Evolutionary conservation across 441 rosid species (phyloP).

Genomic region (Bruguiera hainesii): DNA sequence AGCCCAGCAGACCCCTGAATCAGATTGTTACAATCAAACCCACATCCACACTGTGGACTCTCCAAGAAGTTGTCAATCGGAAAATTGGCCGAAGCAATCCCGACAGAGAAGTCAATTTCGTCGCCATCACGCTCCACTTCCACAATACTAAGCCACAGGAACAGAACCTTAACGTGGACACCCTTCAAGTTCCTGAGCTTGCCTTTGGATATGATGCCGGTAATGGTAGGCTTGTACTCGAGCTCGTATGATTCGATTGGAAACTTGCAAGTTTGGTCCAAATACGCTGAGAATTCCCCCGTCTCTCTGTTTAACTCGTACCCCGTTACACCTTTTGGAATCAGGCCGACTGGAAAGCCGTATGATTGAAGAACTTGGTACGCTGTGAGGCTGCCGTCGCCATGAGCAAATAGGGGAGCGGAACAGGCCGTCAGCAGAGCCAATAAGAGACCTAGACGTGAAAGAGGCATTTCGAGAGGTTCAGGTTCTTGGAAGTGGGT

Average conservation of each 20-base stretch:
- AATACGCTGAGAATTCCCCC: slow-evolving; percentile 36
- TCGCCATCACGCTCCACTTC: slow-evolving; percentile 41
- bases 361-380: slow-evolving; percentile 44
- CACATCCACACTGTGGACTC: slow-evolving; percentile 74
- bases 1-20: neutral
- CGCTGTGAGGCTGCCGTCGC: slow-evolving; percentile 17
- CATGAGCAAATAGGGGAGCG: neutral
- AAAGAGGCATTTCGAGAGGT: no score
- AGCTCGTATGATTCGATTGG: slow-evolving; percentile 14
- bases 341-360: slow-evolving; percentile 49
- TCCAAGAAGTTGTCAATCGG: slow-evolving; percentile 44
- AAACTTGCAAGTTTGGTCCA: slow-evolving; percentile 37
- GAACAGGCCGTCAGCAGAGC: neutral
- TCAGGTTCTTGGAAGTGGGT: no score
- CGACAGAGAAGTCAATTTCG: slow-evolving; percentile 59
- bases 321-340: slow-evolving; percentile 43
- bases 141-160: slow-evolving; percentile 58
- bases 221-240: slow-evolving; percentile 19
- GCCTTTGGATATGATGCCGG: slow-evolving; percentile 32
- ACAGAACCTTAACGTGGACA: slow-evolving; percentile 37
- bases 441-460: no score
- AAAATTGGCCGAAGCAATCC: slow-evolving; percentile 54
- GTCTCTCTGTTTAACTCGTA: slow-evolving; percentile 38
- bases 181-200: slow-evolving; percentile 37
- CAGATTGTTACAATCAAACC: slow-evolving; percentile 39